A percentile compares a stretch with the other conserved stretches of the same genome.
These are phyloP conservation scores for Lecanicillium sp. DNA, from an alignment of 2,329 filamentous ascomycete genomes.

Conservation along the genomic window DNA sequence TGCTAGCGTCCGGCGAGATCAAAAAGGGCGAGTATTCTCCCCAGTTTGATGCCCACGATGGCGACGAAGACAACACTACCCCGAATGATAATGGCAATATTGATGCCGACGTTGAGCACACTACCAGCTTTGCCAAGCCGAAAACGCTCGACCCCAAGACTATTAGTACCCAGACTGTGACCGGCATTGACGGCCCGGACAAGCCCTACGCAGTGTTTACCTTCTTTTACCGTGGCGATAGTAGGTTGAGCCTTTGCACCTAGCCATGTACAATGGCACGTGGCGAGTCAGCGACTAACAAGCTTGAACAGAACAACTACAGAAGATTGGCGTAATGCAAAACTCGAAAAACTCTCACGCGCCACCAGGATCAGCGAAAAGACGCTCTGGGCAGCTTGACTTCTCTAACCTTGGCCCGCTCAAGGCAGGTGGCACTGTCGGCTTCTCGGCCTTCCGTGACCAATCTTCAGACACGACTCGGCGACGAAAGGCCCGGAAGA, in stretches of 20 bases:
- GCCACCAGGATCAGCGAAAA: constrained; percentile 56
- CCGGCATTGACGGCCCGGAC: constrained; percentile 90
- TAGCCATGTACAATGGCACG: constrained; percentile 10
- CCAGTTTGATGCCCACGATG: constrained; percentile 93
- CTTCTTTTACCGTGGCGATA: constrained; percentile 92
- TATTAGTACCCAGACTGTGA: constrained; percentile 98
- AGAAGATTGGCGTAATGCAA: constrained; percentile 87
- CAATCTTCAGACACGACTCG: constrained; percentile 48
- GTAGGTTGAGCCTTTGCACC: constrained; percentile 46
- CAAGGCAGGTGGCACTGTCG: constrained; percentile 79
- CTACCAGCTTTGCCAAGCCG: constrained; percentile 93
- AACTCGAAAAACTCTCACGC: constrained; percentile 57
- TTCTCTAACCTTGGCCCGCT: constrained; percentile 79
- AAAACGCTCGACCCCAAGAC: constrained; percentile 94
- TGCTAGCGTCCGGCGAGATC: constrained; percentile 91
- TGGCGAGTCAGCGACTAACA: constrained; percentile 13
- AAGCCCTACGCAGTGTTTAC: constrained; percentile 96
- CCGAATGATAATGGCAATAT: constrained; percentile 49
- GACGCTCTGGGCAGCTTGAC: constrained; percentile 75
- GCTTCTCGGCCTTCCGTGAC: constrained; percentile 83
- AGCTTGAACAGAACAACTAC: constrained; percentile 70
- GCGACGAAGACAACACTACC: constrained; percentile 63
- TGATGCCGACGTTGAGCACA: constrained; percentile 86
- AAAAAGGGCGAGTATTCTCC: constrained; percentile 97
- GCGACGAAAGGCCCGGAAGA: constrained; percentile 49